Conservation (phyloP, 176 grass and related monocot species). For the Bolboschoenus planiculmis region DNA sequence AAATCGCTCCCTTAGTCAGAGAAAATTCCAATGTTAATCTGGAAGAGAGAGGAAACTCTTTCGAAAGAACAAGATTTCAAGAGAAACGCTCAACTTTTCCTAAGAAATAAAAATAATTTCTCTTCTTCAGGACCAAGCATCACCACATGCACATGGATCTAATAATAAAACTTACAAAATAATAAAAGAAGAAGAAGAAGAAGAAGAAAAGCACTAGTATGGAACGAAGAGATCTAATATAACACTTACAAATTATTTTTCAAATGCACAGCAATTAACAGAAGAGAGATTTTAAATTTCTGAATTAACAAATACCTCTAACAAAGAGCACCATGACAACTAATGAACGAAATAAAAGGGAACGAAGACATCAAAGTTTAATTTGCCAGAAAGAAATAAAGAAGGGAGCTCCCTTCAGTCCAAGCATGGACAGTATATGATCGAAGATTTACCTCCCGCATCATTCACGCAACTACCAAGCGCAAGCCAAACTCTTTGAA, state of each 20-base stretch:
- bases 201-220: too few relatives aligned
- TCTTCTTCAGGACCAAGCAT: neutral
- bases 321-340: too few relatives aligned
- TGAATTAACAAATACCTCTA: too few relatives aligned
- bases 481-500: neutral
- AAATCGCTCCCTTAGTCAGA: neutral
- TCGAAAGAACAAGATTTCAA: neutral
- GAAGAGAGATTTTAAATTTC: too few relatives aligned
- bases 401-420: constrained; percentile 99
- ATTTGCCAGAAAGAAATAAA: neutral
- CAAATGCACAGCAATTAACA: too few relatives aligned
- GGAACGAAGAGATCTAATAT: too few relatives aligned
- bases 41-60: neutral
- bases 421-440: constrained; percentile 64
- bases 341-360: too few relatives aligned
- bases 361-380: neutral
- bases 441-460: constrained; percentile 77
- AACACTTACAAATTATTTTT: too few relatives aligned
- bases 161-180: neutral
- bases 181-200: too few relatives aligned
- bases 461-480: constrained; percentile 95
- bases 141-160: neutral
- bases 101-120: neutral
- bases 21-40: neutral
- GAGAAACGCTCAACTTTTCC: neutral